Conservation (phyloP, 768 basidiomycete species). For the Russula ochroleuca region DNA sequence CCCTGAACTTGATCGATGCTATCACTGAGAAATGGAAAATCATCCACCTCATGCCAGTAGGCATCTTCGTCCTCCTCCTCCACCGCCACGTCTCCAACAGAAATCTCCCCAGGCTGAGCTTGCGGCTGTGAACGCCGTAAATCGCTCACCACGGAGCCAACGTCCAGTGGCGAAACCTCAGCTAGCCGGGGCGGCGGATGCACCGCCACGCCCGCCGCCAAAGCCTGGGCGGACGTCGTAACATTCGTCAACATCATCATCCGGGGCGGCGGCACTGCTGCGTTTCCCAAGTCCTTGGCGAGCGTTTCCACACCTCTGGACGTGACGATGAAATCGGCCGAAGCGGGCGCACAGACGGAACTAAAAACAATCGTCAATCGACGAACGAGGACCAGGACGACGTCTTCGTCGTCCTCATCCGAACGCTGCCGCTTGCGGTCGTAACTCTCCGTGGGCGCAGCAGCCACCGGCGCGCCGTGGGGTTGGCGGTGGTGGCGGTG, state of each 20-base stretch:
- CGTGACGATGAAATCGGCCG: constrained; percentile 74
- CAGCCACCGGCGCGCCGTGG: background rate
- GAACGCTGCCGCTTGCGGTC: constrained; percentile 32
- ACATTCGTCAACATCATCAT: background rate
- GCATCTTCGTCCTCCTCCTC: constrained; percentile 27
- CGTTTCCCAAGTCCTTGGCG: background rate
- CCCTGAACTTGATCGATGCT: background rate
- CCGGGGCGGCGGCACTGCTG: background rate
- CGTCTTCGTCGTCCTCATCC: constrained; percentile 30
- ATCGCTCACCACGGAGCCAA: constrained; percentile 20
- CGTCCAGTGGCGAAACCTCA: constrained; percentile 22
- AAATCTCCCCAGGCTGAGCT: background rate
- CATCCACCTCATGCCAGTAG: constrained; percentile 27
- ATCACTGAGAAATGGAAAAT: constrained; percentile 10
- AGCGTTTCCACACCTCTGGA: constrained; percentile 46
- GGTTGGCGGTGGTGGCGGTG: constrained; percentile 38
- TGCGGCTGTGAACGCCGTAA: background rate
- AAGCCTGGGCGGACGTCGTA: background rate
- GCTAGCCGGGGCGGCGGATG: constrained; percentile 16
- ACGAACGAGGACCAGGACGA: constrained; percentile 49
- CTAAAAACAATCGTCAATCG: constrained; percentile 77
- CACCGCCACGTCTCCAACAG: constrained; percentile 12
- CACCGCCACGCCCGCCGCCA: background rate
- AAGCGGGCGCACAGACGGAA: constrained; percentile 50
- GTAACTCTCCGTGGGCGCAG: constrained; percentile 32